phyloP scores from a whole-genome alignment of 805 yeast genomes.

The Ogataea kodamae region DNA sequence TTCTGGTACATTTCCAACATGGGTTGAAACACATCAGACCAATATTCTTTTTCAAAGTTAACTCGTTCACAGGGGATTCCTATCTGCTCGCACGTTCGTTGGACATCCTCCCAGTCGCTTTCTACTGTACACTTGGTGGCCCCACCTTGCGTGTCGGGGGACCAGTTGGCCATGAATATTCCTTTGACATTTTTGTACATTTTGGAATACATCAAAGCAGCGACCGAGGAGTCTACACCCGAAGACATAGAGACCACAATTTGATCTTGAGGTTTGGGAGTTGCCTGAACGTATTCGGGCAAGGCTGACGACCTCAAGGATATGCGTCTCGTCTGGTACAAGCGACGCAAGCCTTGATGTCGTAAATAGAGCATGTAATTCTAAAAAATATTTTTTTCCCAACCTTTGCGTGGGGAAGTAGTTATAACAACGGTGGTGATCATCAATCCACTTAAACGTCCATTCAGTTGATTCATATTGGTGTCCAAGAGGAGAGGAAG shows the following conservation, averaged over 20 bases:
- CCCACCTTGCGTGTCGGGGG: slow-evolving; percentile 32
- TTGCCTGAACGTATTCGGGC: slow-evolving; percentile 8
- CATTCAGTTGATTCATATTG: too few relatives aligned
- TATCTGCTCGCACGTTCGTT: slow-evolving; percentile 54
- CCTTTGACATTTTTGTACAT: slow-evolving; percentile 64
- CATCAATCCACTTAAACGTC: too few relatives aligned
- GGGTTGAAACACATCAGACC: slow-evolving; percentile 90
- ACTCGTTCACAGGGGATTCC: slow-evolving; percentile 70
- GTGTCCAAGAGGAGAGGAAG: too few relatives aligned
- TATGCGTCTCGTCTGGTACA: slow-evolving; percentile 1
- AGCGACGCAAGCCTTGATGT: background rate
- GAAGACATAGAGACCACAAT: slow-evolving; percentile 90
- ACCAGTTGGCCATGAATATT: slow-evolving; percentile 93
- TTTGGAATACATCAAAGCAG: slow-evolving; percentile 58
- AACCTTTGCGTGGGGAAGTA: background rate
- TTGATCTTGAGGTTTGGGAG: slow-evolving; percentile 52
- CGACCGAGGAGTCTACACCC: slow-evolving; percentile 93
- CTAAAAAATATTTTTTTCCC: slow-evolving; percentile 3
- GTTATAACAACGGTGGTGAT: too few relatives aligned
- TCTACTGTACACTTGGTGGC: slow-evolving; percentile 60
- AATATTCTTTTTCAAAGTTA: slow-evolving; percentile 85
- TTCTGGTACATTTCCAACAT: slow-evolving; percentile 69
- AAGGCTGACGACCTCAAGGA: slow-evolving; percentile 1
- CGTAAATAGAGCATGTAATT: slow-evolving; percentile 3
- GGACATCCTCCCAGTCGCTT: slow-evolving; percentile 84